Base-by-base conservation (phyloP, 2,329 filamentous ascomycete species). In the Penicillium olsonii region DNA sequence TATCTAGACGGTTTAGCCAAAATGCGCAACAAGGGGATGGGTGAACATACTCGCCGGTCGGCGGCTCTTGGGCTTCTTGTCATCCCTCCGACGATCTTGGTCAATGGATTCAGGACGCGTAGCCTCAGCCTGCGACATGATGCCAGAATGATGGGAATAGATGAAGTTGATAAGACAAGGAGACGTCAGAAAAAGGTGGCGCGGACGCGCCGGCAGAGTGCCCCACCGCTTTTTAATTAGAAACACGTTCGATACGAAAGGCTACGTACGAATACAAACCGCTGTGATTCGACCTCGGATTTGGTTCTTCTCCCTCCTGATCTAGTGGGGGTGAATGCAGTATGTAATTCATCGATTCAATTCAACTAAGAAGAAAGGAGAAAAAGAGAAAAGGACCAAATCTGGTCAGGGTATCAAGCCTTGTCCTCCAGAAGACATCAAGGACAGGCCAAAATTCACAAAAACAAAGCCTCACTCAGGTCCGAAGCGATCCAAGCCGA, bases 41-140 rank as follows among this genome's bases (percentile, higher is more conserved):
- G 33, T 45, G 35, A n/a, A 45, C 81, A 71, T 73, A 95, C 91
- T 96, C 62, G 91, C 90, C 62, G 92, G 92, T 75, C 90, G 87
- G 74, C 88, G 86, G 80, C 84, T 95, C 84, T 96, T 96, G 73
- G 87, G 83, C 79, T 92, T 94, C 75, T 85, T 94, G 78, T 80
- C 80, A 65, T 61, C 67, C 19, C 56, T 63, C 49, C 71, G 68
- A 52, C 68, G 68, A 50, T 75, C 73, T 48, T 72, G 70, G 48
- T 73, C 68, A 40, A 76, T 67, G 19, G 75, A 75, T 55, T 73
- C 75, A 39, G 68, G 61, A 45, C 68, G 71, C 43, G 63, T 64
- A 42, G 64, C 57, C 47, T 74, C 68, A 34, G 68, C 69, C 60
- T 70, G 69, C 50, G 76, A 75, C 76, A 78, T 78, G 43, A 66